Percentiles rank a stretch among this genome's conserved stretches.
phyloP scores from a whole-genome alignment of 73 alveolate genomes.

The Blepharisma japonicum region DNA sequence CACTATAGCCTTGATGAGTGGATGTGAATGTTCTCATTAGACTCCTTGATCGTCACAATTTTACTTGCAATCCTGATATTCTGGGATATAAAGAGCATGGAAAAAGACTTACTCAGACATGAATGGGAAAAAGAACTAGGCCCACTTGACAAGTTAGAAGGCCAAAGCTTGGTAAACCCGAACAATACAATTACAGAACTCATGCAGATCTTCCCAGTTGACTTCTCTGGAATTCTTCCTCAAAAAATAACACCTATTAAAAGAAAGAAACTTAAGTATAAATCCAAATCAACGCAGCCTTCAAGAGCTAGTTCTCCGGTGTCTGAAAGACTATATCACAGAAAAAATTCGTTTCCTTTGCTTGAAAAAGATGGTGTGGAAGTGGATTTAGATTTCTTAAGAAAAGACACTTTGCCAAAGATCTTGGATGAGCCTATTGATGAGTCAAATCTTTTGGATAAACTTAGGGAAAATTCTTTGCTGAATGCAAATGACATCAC shows the following conservation, averaged over 20 bases:
- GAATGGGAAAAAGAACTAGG: not conserved
- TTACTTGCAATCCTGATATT: not conserved
- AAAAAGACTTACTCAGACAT: slow-evolving; percentile 7
- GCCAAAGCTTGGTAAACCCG: not conserved
- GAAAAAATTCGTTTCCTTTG: no score
- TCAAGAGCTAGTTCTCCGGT: no score
- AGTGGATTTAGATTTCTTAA: no score
- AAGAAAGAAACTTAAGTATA: no score
- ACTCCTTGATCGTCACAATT: slow-evolving; percentile 13
- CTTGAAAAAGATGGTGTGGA: no score
- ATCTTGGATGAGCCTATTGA: no score
- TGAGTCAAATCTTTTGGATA: no score
- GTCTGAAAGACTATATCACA: no score
- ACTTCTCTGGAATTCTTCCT: slow-evolving; percentile 11
- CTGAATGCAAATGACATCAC: no score
- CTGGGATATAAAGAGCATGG: slow-evolving; percentile 3
- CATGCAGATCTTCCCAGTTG: slow-evolving; percentile 16
- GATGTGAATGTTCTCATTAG: slow-evolving; percentile 22
- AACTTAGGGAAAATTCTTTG: no score
- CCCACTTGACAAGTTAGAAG: not conserved
- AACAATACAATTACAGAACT: not conserved
- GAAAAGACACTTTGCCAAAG: no score
- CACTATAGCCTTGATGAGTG: not conserved
- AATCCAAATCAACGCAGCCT: no score
- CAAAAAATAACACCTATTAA: not conserved